Base-by-base conservation (phyloP, 495 filamentous ascomycete genomes). In the Evernia prunastri region DNA sequence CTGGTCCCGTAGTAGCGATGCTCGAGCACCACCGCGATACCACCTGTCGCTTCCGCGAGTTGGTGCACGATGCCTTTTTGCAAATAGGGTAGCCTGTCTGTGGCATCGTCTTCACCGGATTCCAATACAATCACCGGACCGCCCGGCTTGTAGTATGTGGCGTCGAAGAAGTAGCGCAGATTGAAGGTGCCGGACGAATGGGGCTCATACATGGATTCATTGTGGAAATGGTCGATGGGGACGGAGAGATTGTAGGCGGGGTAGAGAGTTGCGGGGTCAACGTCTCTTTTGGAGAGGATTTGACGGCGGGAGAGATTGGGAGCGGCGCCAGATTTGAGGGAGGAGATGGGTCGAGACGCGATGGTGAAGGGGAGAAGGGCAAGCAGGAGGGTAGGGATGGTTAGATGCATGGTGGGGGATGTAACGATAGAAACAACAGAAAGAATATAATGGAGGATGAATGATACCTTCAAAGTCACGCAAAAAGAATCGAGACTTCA, bases 221-320 rank as follows among this genome's bases (percentile, higher is more conserved):
- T 88, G 73, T 84, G 86, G 77, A 89, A 92, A 68, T 90, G 87
- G 73, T 92, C 87, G 40, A 90, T 76, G 27, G 88, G 88, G 3
- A 86, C 84, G 9, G 82, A 80, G 67, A 91, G 72, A 68, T 84
- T 86, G 74, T 86, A 78, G 18, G 73, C 79, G 56, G 84, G 79
- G 69, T 85, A 87, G 20, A 83, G 69, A 37, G 72, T 65, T 20
- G 69, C 61, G 3, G 75, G 77, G 64, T 81, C 76, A 27, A 69
- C 67, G 64, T 80, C 75, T 59, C 63, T 37, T 25, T 59, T 59
- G n/a, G 35, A 37, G 33, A 58, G 31, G 27, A 29, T 31, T 17
- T 31, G 49, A 12, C 49, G 49, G 27, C 49, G 49, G 27, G 49
- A 54, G 17, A 54, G 51, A n/a, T 54, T 33, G 18, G 51, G 27